Percentiles rank a stretch among this genome's conserved stretches.
Evolutionary conservation across 1,284 basidiomycete genomes (phyloP).

Genomic region (Fistulinella cinereoalba): DNA sequence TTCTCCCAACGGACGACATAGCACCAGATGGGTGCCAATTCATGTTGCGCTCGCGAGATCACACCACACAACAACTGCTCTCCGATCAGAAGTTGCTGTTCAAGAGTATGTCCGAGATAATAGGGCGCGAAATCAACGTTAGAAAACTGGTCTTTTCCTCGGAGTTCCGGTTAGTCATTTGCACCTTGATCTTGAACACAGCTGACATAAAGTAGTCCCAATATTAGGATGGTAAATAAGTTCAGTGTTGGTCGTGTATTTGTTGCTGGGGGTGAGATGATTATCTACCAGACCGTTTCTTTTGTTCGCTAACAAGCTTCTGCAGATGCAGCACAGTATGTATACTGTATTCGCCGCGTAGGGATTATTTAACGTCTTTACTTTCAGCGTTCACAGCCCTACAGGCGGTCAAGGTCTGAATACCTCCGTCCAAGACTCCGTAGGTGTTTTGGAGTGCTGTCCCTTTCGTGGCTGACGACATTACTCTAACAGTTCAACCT

Average conservation of each 20-base stretch:
- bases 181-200: background rate
- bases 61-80: constrained; percentile 29
- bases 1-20: constrained; percentile 13
- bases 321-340: constrained; percentile 22
- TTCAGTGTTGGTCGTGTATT: constrained; percentile 34
- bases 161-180: constrained; percentile 24
- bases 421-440: constrained; percentile 38
- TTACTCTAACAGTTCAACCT: constrained; percentile 35
- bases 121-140: constrained; percentile 17
- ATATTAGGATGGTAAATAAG: constrained; percentile 34
- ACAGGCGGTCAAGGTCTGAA: constrained; percentile 47
- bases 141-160: constrained; percentile 11
- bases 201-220: constrained; percentile 20
- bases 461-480: background rate
- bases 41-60: constrained; percentile 24
- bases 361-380: background rate
- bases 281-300: constrained; percentile 13
- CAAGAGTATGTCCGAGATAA: constrained; percentile 14
- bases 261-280: constrained; percentile 33
- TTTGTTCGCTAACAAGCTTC: background rate
- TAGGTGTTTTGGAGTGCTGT: constrained; percentile 13
- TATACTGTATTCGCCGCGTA: background rate
- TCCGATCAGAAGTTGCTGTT: constrained; percentile 15
- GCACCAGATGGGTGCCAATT: constrained; percentile 35
- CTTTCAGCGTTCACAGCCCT: constrained; percentile 42